A percentile compares a stretch with the other conserved stretches of the same genome.
Evolutionary conservation across 768 basidiomycete species (phyloP).

Genomic region (Russula dissimulans): DNA sequence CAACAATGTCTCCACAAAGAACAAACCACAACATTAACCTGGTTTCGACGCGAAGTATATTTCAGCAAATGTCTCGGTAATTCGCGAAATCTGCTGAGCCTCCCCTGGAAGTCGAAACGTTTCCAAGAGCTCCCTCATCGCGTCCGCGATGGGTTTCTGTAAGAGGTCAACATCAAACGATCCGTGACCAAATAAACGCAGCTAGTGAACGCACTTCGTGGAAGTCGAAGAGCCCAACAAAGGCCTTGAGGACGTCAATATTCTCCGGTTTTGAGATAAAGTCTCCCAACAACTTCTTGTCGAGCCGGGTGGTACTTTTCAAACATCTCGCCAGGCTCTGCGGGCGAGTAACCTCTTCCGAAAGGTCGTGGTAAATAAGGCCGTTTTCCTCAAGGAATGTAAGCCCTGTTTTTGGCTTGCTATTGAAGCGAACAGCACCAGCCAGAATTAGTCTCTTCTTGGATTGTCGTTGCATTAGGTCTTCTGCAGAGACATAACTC

Average conservation of each 20-base stretch:
- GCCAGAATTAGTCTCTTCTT: conserved; percentile 79
- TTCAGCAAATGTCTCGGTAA: conserved; percentile 91
- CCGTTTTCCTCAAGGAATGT: conserved; percentile 88
- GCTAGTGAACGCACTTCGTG: conserved; percentile 50
- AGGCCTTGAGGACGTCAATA: conserved; percentile 73
- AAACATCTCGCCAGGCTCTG: conserved; percentile 78
- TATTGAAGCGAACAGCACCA: conserved; percentile 82
- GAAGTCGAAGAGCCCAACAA: conserved; percentile 85
- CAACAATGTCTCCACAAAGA: not conserved
- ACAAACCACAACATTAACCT: conserved; percentile 32
- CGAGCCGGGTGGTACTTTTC: conserved; percentile 73
- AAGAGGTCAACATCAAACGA: not conserved
- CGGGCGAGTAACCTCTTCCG: conserved; percentile 44
- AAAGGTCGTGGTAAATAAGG: conserved; percentile 68
- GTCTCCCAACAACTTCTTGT: conserved; percentile 91
- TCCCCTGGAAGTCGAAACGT: conserved; percentile 93
- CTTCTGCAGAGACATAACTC: conserved; percentile 48
- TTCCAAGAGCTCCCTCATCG: conserved; percentile 90
- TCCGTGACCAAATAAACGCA: not conserved
- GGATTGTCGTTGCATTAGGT: conserved; percentile 61
- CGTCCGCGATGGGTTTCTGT: conserved; percentile 92
- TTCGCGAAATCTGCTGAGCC: conserved; percentile 84
- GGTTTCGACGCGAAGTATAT: conserved; percentile 82
- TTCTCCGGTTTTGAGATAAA: conserved; percentile 88
- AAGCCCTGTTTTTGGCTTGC: conserved; percentile 85